These are phyloP conservation scores for Phytophthora meadii DNA, from an alignment of 352 stramenopile genomes.

Conservation along the genomic window DNA sequence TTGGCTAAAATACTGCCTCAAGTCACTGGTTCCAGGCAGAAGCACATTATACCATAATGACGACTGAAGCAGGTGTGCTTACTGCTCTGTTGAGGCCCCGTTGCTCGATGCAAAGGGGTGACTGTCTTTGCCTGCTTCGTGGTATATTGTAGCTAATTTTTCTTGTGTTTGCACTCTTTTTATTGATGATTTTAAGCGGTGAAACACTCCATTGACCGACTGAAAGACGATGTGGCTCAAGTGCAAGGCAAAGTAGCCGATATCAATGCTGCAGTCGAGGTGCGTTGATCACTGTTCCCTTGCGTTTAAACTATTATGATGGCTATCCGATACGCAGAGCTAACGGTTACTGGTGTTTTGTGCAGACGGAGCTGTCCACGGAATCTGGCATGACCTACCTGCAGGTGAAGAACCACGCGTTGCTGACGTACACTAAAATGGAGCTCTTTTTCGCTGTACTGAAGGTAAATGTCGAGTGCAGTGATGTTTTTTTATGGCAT, in stretches of 20 bases:
- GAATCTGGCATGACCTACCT: conserved; percentile 78
- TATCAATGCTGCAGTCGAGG: conserved; percentile 51
- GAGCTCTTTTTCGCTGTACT: conserved; percentile 87
- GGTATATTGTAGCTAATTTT: conserved; percentile 4
- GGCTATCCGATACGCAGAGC: background rate
- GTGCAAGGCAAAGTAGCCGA: conserved; percentile 63
- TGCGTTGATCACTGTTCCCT: conserved; percentile 17
- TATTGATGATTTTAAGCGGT: conserved; percentile 35
- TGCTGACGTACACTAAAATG: conserved; percentile 89
- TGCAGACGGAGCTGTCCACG: conserved; percentile 65
- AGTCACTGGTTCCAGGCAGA: conserved; percentile 17
- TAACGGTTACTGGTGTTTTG: conserved; percentile 9
- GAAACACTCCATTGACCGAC: conserved; percentile 52
- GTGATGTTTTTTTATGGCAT: background rate
- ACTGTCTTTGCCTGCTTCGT: conserved; percentile 1
- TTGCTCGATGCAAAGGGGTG: conserved; percentile 4
- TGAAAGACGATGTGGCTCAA: conserved; percentile 63
- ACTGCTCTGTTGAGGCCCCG: conserved; percentile 5
- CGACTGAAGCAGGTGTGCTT: conserved; percentile 44
- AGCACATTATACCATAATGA: conserved; percentile 30
- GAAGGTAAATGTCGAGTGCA: conserved; percentile 51
- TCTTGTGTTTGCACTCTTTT: conserved; percentile 13
- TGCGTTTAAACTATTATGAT: background rate
- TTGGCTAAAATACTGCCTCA: conserved; percentile 4
- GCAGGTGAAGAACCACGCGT: conserved; percentile 89